A percentile compares a stretch with the other conserved stretches of the same genome.
Conservation (phyloP, 2,329 filamentous ascomycete species). For the Endocalyx cinctus region DNA sequence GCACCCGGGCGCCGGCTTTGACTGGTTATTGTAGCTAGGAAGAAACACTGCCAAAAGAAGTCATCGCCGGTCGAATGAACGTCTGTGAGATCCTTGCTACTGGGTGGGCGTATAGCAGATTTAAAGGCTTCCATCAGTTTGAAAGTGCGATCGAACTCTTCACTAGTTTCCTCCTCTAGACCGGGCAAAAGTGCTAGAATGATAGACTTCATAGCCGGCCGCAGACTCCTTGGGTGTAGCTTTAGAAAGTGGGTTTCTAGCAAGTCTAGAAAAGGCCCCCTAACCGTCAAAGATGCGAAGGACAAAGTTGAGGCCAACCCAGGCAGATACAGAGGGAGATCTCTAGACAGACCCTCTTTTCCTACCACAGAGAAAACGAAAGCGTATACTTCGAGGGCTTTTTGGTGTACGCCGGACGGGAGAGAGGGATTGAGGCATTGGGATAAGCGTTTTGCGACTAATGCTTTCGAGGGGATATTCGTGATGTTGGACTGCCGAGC, state of each 20-base stretch:
- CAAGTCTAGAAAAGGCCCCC: conserved; percentile 78
- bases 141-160: conserved; percentile 89
- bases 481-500: conserved; percentile 68
- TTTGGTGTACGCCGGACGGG: conserved; percentile 95
- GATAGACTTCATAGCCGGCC: conserved; percentile 85
- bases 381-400: conserved; percentile 87
- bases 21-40: conserved; percentile 87
- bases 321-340: conserved; percentile 83
- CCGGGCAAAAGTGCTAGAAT: conserved; percentile 86
- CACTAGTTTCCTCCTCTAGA: conserved; percentile 91
- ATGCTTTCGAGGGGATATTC: conserved; percentile 73
- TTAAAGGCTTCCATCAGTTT: conserved; percentile 76
- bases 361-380: conserved; percentile 86
- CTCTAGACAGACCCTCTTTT: conserved; percentile 70
- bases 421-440: conserved; percentile 93
- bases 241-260: conserved; percentile 76
- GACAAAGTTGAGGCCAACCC: conserved; percentile 85
- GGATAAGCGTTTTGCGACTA: conserved; percentile 83
- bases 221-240: conserved; percentile 65
- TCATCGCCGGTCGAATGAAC: conserved; percentile 63
- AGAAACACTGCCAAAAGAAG: conserved; percentile 98
- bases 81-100: conserved; percentile 44
- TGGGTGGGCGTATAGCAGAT: conserved; percentile 53
- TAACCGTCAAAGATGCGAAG: conserved; percentile 89
- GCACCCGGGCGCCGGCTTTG: conserved; percentile 79